Percentiles rank a stretch among this genome's conserved stretches.
phyloP scores from a whole-genome alignment of 2,329 filamentous ascomycete genomes.

The Alternaria burnsii region DNA sequence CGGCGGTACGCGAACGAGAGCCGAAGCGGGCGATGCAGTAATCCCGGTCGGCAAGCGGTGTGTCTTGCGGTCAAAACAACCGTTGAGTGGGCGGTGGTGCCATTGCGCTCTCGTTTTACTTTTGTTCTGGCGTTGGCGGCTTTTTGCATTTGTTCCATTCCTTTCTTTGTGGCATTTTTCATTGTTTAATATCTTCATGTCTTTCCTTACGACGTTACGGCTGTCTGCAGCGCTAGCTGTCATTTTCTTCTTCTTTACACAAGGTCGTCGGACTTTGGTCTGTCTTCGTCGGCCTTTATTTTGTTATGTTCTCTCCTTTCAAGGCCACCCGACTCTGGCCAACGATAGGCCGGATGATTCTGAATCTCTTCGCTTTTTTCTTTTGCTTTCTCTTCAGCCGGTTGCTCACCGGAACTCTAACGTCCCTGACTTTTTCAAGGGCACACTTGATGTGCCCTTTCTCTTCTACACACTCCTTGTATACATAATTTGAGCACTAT shows the following conservation, averaged over 20 bases:
- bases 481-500: conserved; percentile 19
- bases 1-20: conserved; percentile 38
- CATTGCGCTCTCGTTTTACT: conserved; percentile 9
- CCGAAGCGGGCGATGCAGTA: conserved; percentile 43
- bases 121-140: conserved; percentile 26
- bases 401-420: conserved; percentile 8
- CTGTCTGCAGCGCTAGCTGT: conserved; percentile 4
- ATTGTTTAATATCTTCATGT: conserved; percentile 8
- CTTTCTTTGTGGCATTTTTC: conserved; percentile 17
- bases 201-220: conserved; percentile 8
- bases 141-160: conserved; percentile 27
- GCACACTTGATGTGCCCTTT: conserved; percentile 12
- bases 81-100: not conserved
- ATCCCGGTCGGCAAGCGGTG: not conserved
- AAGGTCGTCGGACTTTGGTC: conserved; percentile 10
- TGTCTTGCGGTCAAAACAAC: not conserved
- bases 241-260: not conserved
- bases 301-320: conserved; percentile 5
- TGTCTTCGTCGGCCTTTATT: conserved; percentile 5
- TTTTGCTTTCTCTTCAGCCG: conserved; percentile 3
- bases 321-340: conserved; percentile 10
- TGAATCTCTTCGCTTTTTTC: not conserved
- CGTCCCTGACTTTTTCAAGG: conserved; percentile 10
- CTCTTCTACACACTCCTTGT: conserved; percentile 32
- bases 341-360: conserved; percentile 3